Conservation (phyloP, 139 green algal species). For the Tetradesmus lagerheimii region DNA sequence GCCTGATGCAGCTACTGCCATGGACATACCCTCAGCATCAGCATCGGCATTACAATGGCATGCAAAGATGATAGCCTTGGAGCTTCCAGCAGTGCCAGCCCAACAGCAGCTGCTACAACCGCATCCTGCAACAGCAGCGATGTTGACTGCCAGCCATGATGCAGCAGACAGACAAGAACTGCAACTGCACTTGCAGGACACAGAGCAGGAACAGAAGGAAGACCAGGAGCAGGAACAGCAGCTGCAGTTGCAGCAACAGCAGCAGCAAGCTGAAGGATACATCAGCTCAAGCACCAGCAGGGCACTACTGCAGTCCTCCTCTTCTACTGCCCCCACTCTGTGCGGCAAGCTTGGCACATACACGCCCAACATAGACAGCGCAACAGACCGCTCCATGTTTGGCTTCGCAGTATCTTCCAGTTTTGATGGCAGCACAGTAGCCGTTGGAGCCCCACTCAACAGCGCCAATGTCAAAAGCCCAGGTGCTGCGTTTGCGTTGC, state of each 20-base stretch:
- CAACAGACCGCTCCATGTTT: conserved; percentile 31
- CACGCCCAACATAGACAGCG: neutral
- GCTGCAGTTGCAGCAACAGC: neutral
- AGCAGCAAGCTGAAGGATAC: neutral
- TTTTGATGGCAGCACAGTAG: conserved; percentile 2
- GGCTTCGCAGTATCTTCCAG: neutral
- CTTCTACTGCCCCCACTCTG: neutral
- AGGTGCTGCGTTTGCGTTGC: neutral
- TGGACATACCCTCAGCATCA: neutral
- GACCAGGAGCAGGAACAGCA: neutral
- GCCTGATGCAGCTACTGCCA: neutral
- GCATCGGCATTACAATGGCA: neutral
- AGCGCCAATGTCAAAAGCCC: neutral
- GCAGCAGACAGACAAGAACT: neutral
- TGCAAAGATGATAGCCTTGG: neutral
- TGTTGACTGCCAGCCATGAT: neutral
- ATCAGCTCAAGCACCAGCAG: neutral
- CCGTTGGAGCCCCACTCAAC: conserved; percentile 11
- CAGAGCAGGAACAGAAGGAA: neutral
- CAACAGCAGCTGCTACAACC: neutral
- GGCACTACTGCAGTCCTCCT: neutral
- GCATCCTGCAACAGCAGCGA: neutral
- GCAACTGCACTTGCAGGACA: neutral
- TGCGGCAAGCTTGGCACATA: conserved; percentile 30
- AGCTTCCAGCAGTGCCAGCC: neutral